These are phyloP conservation scores for Hypholoma sublateritium DNA, from an alignment of 768 basidiomycete species.

Conservation along the genomic window DNA sequence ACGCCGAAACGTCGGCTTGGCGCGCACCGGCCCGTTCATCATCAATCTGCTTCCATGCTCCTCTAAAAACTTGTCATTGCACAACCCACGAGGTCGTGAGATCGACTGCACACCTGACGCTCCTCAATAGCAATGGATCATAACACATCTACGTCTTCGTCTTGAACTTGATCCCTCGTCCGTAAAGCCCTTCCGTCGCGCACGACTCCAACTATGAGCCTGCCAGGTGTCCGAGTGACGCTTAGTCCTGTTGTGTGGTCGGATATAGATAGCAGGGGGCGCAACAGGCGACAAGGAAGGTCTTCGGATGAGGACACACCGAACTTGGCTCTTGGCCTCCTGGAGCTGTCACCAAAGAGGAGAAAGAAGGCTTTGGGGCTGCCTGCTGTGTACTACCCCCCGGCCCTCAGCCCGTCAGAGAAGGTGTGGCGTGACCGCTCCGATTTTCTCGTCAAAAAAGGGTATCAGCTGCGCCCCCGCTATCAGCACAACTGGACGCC, in stretches of 20 bases:
- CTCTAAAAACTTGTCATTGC: background rate
- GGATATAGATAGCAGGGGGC: constrained; percentile 20
- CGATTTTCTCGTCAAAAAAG: constrained; percentile 21
- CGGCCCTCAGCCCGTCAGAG: constrained; percentile 24
- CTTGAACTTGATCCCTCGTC: background rate
- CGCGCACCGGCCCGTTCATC: constrained; percentile 5
- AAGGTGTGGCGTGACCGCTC: constrained; percentile 28
- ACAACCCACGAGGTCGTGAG: constrained; percentile 9
- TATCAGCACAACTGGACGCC: constrained; percentile 27
- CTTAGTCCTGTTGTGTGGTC: constrained; percentile 27
- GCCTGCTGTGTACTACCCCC: constrained; percentile 22
- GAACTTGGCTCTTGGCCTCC: constrained; percentile 5
- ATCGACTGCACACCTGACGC: background rate
- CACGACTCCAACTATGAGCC: constrained; percentile 9
- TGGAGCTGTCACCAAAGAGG: constrained; percentile 9
- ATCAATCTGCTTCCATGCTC: background rate
- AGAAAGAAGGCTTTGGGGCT: constrained; percentile 13
- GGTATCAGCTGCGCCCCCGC: constrained; percentile 26
- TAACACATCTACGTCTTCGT: constrained; percentile 6
- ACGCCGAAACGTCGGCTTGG: constrained; percentile 12
- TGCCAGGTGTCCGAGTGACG: constrained; percentile 13
- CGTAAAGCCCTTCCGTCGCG: constrained; percentile 5
- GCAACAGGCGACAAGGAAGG: constrained; percentile 16
- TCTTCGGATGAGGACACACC: constrained; percentile 11
- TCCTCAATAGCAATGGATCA: background rate